Percentiles rank a stretch among this genome's conserved stretches.
Conservation (phyloP, 768 basidiomycete species). For the Calocybe cyanea region DNA sequence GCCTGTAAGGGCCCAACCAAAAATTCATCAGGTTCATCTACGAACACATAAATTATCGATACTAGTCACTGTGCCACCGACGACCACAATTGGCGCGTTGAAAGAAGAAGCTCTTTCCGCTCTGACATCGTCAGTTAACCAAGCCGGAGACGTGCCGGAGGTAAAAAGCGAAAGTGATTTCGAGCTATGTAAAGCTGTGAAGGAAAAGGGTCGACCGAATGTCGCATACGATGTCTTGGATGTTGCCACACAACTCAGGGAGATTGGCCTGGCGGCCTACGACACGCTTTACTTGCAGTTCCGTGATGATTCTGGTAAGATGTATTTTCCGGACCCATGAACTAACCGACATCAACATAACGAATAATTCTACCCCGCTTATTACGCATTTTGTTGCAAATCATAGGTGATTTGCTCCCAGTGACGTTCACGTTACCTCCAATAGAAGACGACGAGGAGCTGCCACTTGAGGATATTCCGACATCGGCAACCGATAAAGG, state of each 20-base stretch:
- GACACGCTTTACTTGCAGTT: constrained; percentile 69
- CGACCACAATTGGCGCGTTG: constrained; percentile 50
- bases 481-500: neutral
- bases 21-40: constrained; percentile 63
- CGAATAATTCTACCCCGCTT: constrained; percentile 11
- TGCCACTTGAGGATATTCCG: constrained; percentile 23
- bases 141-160: constrained; percentile 25
- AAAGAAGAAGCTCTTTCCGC: constrained; percentile 65
- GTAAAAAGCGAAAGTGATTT: constrained; percentile 37
- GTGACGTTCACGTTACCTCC: constrained; percentile 57
- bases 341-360: constrained; percentile 14
- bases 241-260: constrained; percentile 37
- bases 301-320: constrained; percentile 55
- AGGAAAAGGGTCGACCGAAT: constrained; percentile 48
- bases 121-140: constrained; percentile 46
- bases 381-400: constrained; percentile 10
- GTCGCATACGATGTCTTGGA: constrained; percentile 53
- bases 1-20: constrained; percentile 56
- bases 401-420: constrained; percentile 53
- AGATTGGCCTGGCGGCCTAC: constrained; percentile 57
- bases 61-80: constrained; percentile 52
- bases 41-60: constrained; percentile 73
- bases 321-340: constrained; percentile 8
- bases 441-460: constrained; percentile 61
- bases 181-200: constrained; percentile 55